Base-by-base conservation (phyloP, 2,329 filamentous ascomycete species). In the Penicillium olsonii region DNA sequence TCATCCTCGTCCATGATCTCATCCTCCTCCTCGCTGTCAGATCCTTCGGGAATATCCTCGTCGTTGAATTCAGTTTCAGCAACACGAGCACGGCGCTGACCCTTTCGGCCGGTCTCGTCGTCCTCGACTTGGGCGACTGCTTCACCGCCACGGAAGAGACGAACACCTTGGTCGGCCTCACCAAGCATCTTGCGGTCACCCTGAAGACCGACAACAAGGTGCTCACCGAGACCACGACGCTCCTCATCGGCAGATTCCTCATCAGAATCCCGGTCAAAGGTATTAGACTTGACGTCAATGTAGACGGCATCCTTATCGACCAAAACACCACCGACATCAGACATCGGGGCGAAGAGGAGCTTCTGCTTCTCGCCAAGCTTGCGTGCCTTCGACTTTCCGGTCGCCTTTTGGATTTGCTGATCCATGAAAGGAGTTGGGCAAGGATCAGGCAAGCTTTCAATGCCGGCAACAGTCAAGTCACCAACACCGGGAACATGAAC, bases 281-380 rank as follows among this genome's bases (percentile, higher is more conserved):
- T 95, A 22, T 80, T 77, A 12, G 82, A 84, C 66, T 85, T 87
- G 37, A 87, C 74, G 63, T 87, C 83, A 55, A 87, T 96, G 75
- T 95, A 99, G 31, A 99, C 92, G 7, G 92, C 92, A 72, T 99
- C 94, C 53, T 95, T 95, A 60, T 99, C 94, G 43, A 99, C 92
- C 67, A 97, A 85, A 11, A 99, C 83, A 63, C 94, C 94, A 57
- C 92, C 95, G 27, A 96, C 91, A 72, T 99, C 94, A 20, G 92
- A 96, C 92, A 99, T 97, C 27, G 94, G 95, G 2, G 94, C 95
- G 71, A 96, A 95, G 5, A 99, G 76, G 61, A 95, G 84, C 75
- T 96, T 96, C 67, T 99, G 92, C 73, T 97, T 99, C 67, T 99
- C 94, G 26, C 95, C 94, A 12, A 99, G 75, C 48, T 92, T 82